Base-by-base conservation (phyloP, 2,329 filamentous ascomycete species). In the Neopestalotiopsis sp. region DNA sequence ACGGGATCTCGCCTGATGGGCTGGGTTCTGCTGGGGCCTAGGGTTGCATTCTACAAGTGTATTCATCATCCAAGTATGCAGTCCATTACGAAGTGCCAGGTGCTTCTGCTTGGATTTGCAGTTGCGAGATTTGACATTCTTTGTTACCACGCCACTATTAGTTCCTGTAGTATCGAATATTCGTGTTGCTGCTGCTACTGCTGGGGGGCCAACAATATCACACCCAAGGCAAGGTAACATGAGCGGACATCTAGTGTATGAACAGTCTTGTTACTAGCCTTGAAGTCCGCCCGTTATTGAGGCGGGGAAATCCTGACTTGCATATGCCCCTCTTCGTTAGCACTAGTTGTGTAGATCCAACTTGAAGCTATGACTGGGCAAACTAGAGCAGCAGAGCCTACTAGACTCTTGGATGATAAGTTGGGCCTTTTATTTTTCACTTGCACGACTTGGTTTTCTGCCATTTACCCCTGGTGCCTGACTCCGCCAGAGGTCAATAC, bases 381-480 rank as follows among this genome's bases (percentile, higher is more conserved):
- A 24, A 9, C 20, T 20, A 49, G 20, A 24, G 5, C 24, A 28
- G 24, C 24, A 38, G 34, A 38, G 34, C 34, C 34, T 38, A 28
- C 24, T 28, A 28, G 24, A 28, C 24, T 28, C 24, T 28, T 28
- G 34, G 34, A 38, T 38, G 10, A 7, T 10, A 38, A 38, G 34
- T 38, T 10, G 34, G 34, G 34, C 34, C 10, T 38, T 38, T 38
- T 38, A 1, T 9, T 52, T 20, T 52, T 24, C n/a, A n/a, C n/a
- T 7, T n/a, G 45, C 45, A 52, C 45, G 45, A 52, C 17, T 52
- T 52, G 20, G 45, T 52, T 52, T 24, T 20, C 45, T 24, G 13
- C 20, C 14, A 14, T 20, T 62, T 62, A 62, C 59, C 59, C 59
- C 59, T 62, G 59, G 32, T 62, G 30, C 57, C 59, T 62, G 32